These are phyloP conservation scores for Endothia cerciana DNA, from an alignment of 2,329 filamentous ascomycete genomes.

Conservation along the genomic window DNA sequence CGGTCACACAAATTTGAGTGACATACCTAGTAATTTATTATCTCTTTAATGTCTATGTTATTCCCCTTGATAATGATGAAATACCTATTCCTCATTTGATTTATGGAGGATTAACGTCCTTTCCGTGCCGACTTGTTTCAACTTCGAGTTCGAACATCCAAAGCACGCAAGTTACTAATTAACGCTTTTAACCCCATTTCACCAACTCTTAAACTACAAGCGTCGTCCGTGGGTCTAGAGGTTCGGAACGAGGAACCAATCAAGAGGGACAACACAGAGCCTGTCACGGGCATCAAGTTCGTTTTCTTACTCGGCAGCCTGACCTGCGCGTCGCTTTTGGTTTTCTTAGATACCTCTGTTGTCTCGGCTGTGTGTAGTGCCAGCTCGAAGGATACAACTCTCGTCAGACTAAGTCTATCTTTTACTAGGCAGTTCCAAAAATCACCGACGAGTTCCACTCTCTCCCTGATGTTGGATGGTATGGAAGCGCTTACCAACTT, in stretches of 20 bases:
- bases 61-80: background rate
- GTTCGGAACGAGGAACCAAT: background rate
- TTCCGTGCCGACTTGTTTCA: background rate
- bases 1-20: background rate
- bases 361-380: conserved; percentile 7
- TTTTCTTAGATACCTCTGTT: conserved; percentile 16
- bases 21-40: background rate
- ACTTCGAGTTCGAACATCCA: background rate
- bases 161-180: background rate
- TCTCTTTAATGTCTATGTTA: no score
- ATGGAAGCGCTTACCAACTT: conserved; percentile 45
- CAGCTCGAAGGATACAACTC: background rate
- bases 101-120: background rate
- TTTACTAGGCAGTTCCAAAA: conserved; percentile 45
- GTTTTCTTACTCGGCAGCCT: conserved; percentile 7
- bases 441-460: conserved; percentile 45
- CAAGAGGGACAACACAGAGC: conserved; percentile 8
- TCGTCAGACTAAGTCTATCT: conserved; percentile 36
- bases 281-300: conserved; percentile 13
- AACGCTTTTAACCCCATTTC: background rate
- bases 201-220: background rate
- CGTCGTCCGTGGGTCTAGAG: background rate
- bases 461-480: conserved; percentile 51
- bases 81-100: background rate
- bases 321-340: conserved; percentile 10